phyloP scores from a whole-genome alignment of 1,284 basidiomycete genomes.

The Fomitopsis betulina region DNA sequence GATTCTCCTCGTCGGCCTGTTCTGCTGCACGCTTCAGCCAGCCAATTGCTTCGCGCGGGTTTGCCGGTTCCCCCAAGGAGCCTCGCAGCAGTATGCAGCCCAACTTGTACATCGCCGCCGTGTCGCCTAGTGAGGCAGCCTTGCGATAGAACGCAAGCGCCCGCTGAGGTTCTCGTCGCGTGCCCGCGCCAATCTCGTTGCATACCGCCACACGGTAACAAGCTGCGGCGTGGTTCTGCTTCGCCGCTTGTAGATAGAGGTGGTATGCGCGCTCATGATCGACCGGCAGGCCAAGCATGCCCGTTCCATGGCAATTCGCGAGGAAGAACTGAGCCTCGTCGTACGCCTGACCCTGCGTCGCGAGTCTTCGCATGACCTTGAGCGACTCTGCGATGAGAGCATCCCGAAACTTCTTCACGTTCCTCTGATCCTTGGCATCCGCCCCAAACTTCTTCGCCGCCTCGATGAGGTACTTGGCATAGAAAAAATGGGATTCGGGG shows the following conservation, averaged over 20 bases:
- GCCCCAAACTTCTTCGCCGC: constrained; percentile 91
- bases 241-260: constrained; percentile 96
- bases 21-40: constrained; percentile 95
- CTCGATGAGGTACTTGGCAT: constrained; percentile 97
- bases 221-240: constrained; percentile 94
- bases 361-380: constrained; percentile 89
- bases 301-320: constrained; percentile 96
- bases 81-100: constrained; percentile 94
- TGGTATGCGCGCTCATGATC: constrained; percentile 99
- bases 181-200: constrained; percentile 99
- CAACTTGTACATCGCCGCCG: constrained; percentile 98
- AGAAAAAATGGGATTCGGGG: constrained; percentile 97
- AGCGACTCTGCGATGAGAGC: constrained; percentile 84
- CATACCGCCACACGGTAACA: constrained; percentile 98
- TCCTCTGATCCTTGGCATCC: constrained; percentile 71
- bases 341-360: constrained; percentile 86
- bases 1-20: constrained; percentile 98
- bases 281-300: constrained; percentile 88
- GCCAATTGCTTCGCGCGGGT: constrained; percentile 87
- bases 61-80: constrained; percentile 78
- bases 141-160: constrained; percentile 97
- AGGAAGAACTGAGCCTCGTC: constrained; percentile 99
- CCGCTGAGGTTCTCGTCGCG: constrained; percentile 80
- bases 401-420: constrained; percentile 88
- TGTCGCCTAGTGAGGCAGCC: constrained; percentile 93